Evolutionary conservation across 768 basidiomycete species (phyloP), one percentile per base, ranked within the genome.

Genomic region (Hortiboletus campestris): DNA sequence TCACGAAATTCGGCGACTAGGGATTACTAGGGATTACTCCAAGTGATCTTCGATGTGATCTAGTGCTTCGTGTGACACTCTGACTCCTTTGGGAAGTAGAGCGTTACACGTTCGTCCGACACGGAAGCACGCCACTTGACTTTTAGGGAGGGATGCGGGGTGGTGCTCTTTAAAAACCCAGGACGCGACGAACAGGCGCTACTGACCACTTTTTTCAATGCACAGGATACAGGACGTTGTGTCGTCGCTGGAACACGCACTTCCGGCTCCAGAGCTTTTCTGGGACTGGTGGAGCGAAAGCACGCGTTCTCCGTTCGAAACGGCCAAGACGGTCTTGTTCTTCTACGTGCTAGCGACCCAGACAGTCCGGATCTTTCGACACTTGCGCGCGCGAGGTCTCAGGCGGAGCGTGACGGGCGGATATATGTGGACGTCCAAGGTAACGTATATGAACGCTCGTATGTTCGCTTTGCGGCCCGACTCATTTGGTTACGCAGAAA

Each of bases 351-450:
- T 74, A 2, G 40, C 53, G 5, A 63, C 61, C 8, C 70, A 75
- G 51, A 31, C 54, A 22, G 48, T 71, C 11, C 63, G 61, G 10
- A 34, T 53, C 3, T 72, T 62, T 17, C 66, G 75, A n/a, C 74
- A 77, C 50, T 5, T 78, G 32, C 63, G 69, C 13, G 78, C 77
- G 0, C 55, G 74, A 28, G 78, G 77, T 3, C 34, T 77, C 45
- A 28, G 60, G 34, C 64, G 54, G 35, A 71, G 56, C 41, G 46
- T 68, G 0, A 50, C 4, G 0, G 71, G 75, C 9, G 60, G 60
- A 25, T 76, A 67, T 58, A 56, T 56, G 12, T 70, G 67, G 62
- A 47, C 69, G 2, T 62, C 62, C 31, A 66, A 67, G 49, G 71
- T 71, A 46, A 10, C 3, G 35, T 16, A 6, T 14, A 25, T 36